A percentile compares a stretch with the other conserved stretches of the same genome.
These are phyloP conservation scores for Chytriomyces sp. DNA, from an alignment of 192 early-diverging fungal species.

Conservation along the genomic window DNA sequence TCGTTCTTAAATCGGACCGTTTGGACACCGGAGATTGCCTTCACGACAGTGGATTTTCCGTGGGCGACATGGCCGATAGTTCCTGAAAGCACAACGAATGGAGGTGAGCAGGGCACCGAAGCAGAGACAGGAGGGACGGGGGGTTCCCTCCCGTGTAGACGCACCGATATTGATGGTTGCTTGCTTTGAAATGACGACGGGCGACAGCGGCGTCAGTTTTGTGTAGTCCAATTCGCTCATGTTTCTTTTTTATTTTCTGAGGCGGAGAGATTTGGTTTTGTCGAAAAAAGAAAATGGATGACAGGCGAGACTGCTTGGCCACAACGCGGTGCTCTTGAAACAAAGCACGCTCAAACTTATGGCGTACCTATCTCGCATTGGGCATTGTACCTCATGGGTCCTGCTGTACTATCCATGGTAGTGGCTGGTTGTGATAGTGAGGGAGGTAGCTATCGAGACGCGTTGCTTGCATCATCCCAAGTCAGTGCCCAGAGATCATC, in stretches of 20 bases:
- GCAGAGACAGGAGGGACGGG: not conserved
- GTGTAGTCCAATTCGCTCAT: conserved; percentile 45
- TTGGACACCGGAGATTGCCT: conserved; percentile 97
- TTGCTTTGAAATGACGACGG: conserved; percentile 96
- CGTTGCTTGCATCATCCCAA: no score
- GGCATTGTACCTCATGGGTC: not conserved
- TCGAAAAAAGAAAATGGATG: not conserved
- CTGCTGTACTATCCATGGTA: no score
- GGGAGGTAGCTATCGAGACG: no score
- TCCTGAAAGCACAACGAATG: conserved; percentile 52
- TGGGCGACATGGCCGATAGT: conserved; percentile 99
- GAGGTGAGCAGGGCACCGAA: not conserved
- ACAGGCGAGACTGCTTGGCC: not conserved
- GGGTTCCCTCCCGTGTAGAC: not conserved
- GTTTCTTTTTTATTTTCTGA: conserved; percentile 2
- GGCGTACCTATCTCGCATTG: not conserved
- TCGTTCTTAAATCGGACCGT: conserved; percentile 99
- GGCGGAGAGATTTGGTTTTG: not conserved
- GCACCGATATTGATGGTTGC: conserved; percentile 99
- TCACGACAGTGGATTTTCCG: conserved; percentile 99
- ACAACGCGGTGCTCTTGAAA: not conserved
- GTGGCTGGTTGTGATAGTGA: no score
- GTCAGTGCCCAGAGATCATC: no score
- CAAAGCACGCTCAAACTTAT: not conserved
- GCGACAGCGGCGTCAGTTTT: conserved; percentile 76